phyloP scores from a whole-genome alignment of 805 yeast genomes.

The Candida mattraensis region DNA sequence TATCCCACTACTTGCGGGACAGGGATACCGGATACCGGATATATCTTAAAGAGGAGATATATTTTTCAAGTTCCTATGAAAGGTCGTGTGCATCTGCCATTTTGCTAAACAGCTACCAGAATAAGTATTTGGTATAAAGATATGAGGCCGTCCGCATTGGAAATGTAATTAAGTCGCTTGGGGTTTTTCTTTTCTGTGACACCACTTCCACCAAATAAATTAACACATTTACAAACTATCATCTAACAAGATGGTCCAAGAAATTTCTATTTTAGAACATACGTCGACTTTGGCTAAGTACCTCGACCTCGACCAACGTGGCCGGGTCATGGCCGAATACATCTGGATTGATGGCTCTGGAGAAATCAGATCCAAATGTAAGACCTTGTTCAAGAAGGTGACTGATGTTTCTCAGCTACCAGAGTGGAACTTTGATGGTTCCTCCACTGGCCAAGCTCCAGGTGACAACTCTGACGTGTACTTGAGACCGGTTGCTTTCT shows the following conservation, averaged over 20 bases:
- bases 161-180: too few species aligned
- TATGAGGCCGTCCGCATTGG: slow-evolving; percentile 15
- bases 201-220: slow-evolving; percentile 3
- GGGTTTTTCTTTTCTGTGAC: too few species aligned
- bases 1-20: too few species aligned
- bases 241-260: slow-evolving; percentile 21
- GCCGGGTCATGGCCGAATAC: slow-evolving; percentile 90
- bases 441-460: slow-evolving; percentile 98
- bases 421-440: slow-evolving; percentile 99
- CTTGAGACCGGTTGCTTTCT: slow-evolving; percentile 91
- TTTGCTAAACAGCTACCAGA: slow-evolving; percentile 4
- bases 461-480: slow-evolving; percentile 96
- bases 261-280: slow-evolving; percentile 51
- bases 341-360: slow-evolving; percentile 97
- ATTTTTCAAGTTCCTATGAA: too few species aligned
- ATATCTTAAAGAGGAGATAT: slow-evolving; percentile 3
- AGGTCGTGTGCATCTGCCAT: slow-evolving; percentile 12
- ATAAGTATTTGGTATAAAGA: slow-evolving; percentile 13
- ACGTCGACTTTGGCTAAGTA: slow-evolving; percentile 83
- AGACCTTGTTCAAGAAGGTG: slow-evolving; percentile 72
- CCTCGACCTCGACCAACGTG: slow-evolving; percentile 79
- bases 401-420: slow-evolving; percentile 82
- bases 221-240: slow-evolving; percentile 6
- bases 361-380: slow-evolving; percentile 89
- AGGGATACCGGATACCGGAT: slow-evolving; percentile 5